phyloP scores from a whole-genome alignment of 129 eudicot species.

The Pulicaria dysenterica region DNA sequence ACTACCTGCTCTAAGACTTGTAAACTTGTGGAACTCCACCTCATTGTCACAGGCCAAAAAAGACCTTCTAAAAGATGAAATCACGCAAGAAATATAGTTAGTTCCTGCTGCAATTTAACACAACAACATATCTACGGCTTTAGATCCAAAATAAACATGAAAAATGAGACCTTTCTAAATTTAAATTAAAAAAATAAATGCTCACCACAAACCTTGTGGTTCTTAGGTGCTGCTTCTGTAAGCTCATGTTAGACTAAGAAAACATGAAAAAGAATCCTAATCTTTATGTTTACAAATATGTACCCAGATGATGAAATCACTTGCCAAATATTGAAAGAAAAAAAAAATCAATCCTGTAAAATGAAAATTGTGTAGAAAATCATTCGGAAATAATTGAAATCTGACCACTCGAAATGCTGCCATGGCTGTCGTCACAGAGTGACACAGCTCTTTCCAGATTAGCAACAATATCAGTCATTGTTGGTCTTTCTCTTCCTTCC shows the following conservation, averaged over 20 bases:
- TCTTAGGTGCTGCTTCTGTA: constrained; percentile 24
- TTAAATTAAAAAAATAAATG: neutral
- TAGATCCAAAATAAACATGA: constrained; percentile 2
- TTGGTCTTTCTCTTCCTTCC: constrained; percentile 90
- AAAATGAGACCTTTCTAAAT: constrained; percentile 10
- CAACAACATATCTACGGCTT: neutral
- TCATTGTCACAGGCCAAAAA: constrained; percentile 5
- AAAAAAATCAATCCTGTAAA: constrained; percentile 18
- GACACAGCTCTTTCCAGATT: constrained; percentile 83
- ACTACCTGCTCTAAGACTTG: constrained; percentile 10
- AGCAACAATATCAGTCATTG: constrained; percentile 81
- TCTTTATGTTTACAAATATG: constrained; percentile 35
- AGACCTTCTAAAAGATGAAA: constrained; percentile 1
- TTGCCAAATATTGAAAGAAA: constrained; percentile 22
- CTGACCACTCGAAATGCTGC: constrained; percentile 78
- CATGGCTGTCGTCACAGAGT: constrained; percentile 75
- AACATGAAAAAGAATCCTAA: constrained; percentile 21
- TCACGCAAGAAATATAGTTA: neutral
- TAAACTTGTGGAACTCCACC: constrained; percentile 13
- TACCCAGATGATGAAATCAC: constrained; percentile 26
- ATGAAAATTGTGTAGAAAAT: constrained; percentile 15
- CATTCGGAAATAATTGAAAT: constrained; percentile 77
- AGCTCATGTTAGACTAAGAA: constrained; percentile 29
- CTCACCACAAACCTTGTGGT: constrained; percentile 34
- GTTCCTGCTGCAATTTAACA: too few relatives aligned